Conservation (phyloP, 179 eudicot genomes). For the Spinacia oleracea region DNA sequence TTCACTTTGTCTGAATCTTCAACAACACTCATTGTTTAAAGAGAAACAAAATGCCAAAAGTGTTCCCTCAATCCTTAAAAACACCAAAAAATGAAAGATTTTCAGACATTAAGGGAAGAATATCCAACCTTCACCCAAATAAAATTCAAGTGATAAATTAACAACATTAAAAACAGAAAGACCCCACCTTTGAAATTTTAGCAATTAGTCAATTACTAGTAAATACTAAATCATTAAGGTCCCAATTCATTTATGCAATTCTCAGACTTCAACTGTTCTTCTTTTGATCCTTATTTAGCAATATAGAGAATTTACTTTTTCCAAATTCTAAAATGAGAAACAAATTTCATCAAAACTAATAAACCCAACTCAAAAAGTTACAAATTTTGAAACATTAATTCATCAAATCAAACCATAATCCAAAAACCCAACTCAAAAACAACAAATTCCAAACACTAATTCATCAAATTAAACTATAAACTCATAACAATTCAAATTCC, state of each 20-base stretch:
- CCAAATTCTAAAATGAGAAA: background rate
- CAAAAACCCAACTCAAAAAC: constrained; percentile 14
- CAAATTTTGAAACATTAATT: background rate
- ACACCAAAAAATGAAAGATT: constrained; percentile 28
- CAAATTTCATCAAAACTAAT: background rate
- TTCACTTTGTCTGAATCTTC: constrained; percentile 44
- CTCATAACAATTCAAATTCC: constrained; percentile 4
- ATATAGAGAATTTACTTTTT: background rate
- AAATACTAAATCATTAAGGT: background rate
- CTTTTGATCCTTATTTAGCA: background rate
- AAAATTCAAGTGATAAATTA: background rate
- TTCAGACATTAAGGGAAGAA: background rate
- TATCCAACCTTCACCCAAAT: background rate
- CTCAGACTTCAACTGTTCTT: background rate
- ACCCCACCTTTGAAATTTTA: constrained; percentile 3
- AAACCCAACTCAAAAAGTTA: constrained; percentile 13
- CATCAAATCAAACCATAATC: background rate
- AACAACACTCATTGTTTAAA: constrained; percentile 32
- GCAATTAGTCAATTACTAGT: background rate
- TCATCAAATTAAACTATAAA: constrained; percentile 6
- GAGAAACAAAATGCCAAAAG: constrained; percentile 22
- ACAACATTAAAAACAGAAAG: background rate
- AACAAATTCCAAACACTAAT: constrained; percentile 1
- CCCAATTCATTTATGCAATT: constrained; percentile 3
- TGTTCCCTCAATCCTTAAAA: constrained; percentile 24